Base-by-base conservation (phyloP, 2,329 filamentous ascomycete species). In the Fusarium hostae region DNA sequence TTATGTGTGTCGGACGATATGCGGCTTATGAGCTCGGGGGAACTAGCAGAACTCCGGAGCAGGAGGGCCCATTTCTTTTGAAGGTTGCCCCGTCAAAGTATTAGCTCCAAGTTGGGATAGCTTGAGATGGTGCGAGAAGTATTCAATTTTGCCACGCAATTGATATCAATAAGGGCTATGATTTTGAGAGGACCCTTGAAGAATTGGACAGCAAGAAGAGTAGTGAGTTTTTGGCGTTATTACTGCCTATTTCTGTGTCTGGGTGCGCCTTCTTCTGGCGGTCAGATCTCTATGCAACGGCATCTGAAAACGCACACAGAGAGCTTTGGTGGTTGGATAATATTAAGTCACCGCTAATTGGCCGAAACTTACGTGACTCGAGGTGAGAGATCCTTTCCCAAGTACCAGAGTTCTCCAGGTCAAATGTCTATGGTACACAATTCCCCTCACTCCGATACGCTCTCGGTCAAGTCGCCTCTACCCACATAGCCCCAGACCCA, bases 21-120 rank as follows among this genome's bases (percentile, higher is more conserved):
- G 68, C 51, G 64, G 69, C 59, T 70, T 28, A 44, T 45, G 18
- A 9, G 16, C 20, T 18, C 69, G 69, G 69, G 69, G 69, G 58
- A 20, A 40, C 69, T 72, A 72, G 45, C 37, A 30, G 24, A 35
- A 62, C 69, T 72, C 69, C 69, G 65, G 54, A 47, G 28, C 26
- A 15, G n/a, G 18, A n/a, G 34, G 59, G 2, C 39, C 65, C 69
- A 50, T 40, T 62, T n/a, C 24, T 70, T 68, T 59, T 22, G 54
- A 32, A 48, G 51, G 54, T 34, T 61, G 55, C 69, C 67, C 61
- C 66, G 48, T 69, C 54, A 59, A 32, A 54, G 34, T 34, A 62
- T 71, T 63, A 68, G 64, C 69, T 71, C 44, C 30, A 52, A 47
- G 65, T 41, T 35, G 26, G 40, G 56, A 72, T 68, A 71, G 54